Conservation (phyloP, 148 eudicot species). For the Beta vulgaris region DNA sequence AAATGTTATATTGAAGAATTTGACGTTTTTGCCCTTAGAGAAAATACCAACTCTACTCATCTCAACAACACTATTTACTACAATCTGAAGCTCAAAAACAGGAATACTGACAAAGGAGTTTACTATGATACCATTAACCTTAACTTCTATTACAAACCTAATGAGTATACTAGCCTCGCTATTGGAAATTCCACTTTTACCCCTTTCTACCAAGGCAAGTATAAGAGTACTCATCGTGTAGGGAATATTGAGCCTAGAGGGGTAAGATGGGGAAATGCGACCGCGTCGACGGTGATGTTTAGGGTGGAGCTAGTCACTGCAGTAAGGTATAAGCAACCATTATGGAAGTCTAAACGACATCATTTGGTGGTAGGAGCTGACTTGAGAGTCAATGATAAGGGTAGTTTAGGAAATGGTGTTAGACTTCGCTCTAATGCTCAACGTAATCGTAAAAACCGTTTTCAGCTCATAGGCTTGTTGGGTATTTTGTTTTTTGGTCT, state of each 20-base stretch:
- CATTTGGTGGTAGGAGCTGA: conserved; percentile 38
- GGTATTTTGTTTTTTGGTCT: conserved; percentile 15
- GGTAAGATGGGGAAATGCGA: conserved; percentile 31
- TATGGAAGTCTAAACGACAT: conserved; percentile 58
- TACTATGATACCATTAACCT: too few species aligned
- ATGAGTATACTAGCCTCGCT: background rate
- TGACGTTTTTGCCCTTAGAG: too few species aligned
- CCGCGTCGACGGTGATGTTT: conserved; percentile 22
- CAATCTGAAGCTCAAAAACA: conserved; percentile 55
- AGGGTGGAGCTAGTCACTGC: conserved; percentile 53
- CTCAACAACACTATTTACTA: conserved; percentile 36
- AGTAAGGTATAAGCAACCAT: conserved; percentile 56
- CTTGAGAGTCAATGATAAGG: conserved; percentile 43
- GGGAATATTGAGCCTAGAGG: conserved; percentile 6
- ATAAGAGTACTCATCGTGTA: conserved; percentile 43
- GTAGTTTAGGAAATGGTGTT: conserved; percentile 43
- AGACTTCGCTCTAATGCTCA: conserved; percentile 41
- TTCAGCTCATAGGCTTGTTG: conserved; percentile 11
- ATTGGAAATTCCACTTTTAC: conserved; percentile 28
- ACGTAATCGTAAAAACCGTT: background rate
- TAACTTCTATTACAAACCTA: background rate
- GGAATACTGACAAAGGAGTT: too few species aligned
- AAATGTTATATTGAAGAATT: too few species aligned
- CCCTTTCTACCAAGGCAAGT: conserved; percentile 61
- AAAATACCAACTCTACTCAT: too few species aligned